Evolutionary conservation across 139 green algal genomes (phyloP), one percentile per base, ranked within the genome.

Genomic region (Chlamydomonas schloesseri): DNA sequence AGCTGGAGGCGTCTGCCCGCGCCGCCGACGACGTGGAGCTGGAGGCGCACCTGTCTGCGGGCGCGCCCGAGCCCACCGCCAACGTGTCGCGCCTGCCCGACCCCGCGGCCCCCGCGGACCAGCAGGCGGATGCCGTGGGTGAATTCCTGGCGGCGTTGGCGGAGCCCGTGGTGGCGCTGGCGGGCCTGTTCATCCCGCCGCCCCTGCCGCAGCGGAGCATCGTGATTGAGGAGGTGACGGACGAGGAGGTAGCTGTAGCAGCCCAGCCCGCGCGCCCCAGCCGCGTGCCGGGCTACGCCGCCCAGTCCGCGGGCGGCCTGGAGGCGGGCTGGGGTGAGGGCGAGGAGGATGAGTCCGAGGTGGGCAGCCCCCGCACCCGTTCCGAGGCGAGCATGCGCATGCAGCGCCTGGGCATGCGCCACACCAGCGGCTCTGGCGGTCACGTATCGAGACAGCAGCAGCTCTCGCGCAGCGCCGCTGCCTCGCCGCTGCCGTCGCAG

Each of bases 1-100:
- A n/a, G 14, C 31, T 81, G 53, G 73, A 81, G 53, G 79, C 79
- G 9, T 31, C 65, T 14, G 67, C 64, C 28, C 64, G 46, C 31
- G 65, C 34, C 23, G 79, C 55, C 14, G 65, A 76, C 36, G 79
- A 85, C 50, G 79, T 85, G n/a, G 79, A 85, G 50, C 31, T 85
- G 31, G 79, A 85, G 2, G 18, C 47, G 26, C 68, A 68, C 60
- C 47, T 76, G 8, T 69, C 64, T 0, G 79, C n/a, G 9, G 47
- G 57, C 47, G 60, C 33, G 46, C 21, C n/a, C 2, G 67, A 76
- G 65, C 47, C 65, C 64, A 67, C n/a, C 26, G 28, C 28, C 3
- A 17, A 24, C 4, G 11, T 76, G 24, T 23, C 47, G 13, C 67
- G 79, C 65, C 68, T 29, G 46, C 79, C 79, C 4, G 79, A 85